Base-by-base conservation (phyloP, 768 basidiomycete species). In the Tephrocybe sp. region DNA sequence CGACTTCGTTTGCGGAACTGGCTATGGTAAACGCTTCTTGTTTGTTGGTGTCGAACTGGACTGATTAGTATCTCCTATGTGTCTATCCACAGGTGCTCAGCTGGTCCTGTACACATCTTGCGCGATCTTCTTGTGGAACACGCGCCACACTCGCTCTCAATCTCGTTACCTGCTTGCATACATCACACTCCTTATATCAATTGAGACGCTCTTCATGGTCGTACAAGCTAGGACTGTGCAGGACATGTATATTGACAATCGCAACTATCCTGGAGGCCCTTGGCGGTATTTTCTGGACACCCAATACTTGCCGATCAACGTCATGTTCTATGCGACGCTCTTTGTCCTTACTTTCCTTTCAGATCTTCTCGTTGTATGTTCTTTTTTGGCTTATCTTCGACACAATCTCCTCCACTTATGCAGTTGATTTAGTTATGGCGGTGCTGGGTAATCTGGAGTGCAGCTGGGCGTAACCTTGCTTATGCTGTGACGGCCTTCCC, bases 271-370 rank as follows among this genome's bases (percentile, higher is more conserved):
- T 29, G 69, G 63, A 19, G 74, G 75, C 3, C 75, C 75, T 13
- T 75, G 75, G 74, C 47, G 47, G 24, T 76, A 72, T 58, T 74
- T 77, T 59, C 59, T 75, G 19, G 64, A 56, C 24, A 70, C 72
- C 0, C 73, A 72, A 54, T 57, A 71, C 42, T 65, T 71, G 7
- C 58, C 70, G 0, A 64, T 74, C 50, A 73, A 76, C 42, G 72
- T 71, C n/a, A 64, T 73, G 40, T 75, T 74, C 55, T 67, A 71
- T 45, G 67, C 70, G 9, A 70, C 67, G 0, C 61, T 75, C 11
- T 75, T 77, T 51, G 56, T 75, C 7, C 55, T 74, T 40, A 74
- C 74, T 0, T 72, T 72, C 55, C 62, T 74, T 23, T 69, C 67
- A 13, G 72, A 72, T 43, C 50, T 67, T 6, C 62, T 70, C 13